These are phyloP conservation scores for Cicer judaicum DNA, from an alignment of 306 rosid species.

Conservation along the genomic window DNA sequence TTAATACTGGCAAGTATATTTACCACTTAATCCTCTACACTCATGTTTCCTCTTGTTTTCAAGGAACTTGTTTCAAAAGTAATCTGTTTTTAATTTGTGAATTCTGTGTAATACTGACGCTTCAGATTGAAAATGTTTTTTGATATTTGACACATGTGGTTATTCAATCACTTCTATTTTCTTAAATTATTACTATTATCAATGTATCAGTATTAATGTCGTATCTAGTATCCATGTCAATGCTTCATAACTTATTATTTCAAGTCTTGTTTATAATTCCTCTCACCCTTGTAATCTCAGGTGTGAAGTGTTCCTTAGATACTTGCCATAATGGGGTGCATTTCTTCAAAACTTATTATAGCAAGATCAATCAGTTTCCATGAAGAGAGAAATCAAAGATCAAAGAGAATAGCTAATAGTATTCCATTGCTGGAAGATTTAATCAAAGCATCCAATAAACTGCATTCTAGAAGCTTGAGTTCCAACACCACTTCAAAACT, in stretches of 20 bases:
- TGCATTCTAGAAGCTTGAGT: constrained; percentile 46
- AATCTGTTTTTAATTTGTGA: neutral
- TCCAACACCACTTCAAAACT: constrained; percentile 40
- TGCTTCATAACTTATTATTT: constrained; percentile 4
- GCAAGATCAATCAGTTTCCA: constrained; percentile 52
- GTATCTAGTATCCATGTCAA: neutral
- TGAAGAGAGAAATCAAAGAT: constrained; percentile 49
- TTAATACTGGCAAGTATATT: constrained; percentile 42
- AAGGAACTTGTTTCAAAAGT: neutral
- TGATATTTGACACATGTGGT: too few relatives aligned
- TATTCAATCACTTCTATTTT: too few relatives aligned
- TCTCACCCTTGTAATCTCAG: constrained; percentile 29
- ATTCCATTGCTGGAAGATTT: constrained; percentile 53
- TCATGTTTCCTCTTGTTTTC: neutral
- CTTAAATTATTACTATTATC: too few relatives aligned
- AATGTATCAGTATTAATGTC: too few relatives aligned
- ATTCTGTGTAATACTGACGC: neutral
- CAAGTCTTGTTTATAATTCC: constrained; percentile 12
- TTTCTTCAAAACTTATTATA: constrained; percentile 55
- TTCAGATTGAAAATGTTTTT: too few relatives aligned
- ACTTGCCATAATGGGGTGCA: constrained; percentile 53
- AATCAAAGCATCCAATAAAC: constrained; percentile 45
- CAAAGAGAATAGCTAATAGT: constrained; percentile 41
- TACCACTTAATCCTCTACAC: constrained; percentile 6
- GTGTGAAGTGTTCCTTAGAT: constrained; percentile 41